Evolutionary conservation across 768 basidiomycete species (phyloP).

Genomic region (Pulveroboletus sp.): DNA sequence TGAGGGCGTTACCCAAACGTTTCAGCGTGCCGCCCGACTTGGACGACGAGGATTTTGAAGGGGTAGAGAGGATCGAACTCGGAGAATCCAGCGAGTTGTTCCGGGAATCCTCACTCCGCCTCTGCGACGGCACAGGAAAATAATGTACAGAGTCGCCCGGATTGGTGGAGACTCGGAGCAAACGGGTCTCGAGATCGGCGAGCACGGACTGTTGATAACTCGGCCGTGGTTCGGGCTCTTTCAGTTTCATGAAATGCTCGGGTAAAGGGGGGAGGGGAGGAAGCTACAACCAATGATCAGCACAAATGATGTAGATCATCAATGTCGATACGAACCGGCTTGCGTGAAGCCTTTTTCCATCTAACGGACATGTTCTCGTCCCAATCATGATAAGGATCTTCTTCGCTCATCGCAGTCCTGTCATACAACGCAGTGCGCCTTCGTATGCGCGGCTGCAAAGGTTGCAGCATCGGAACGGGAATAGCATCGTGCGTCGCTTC

Average conservation of each 20-base stretch:
- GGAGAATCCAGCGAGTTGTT: conserved; percentile 29
- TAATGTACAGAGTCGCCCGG: conserved; percentile 32
- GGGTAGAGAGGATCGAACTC: conserved; percentile 23
- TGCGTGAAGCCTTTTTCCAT: conserved; percentile 3
- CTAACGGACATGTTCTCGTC: conserved; percentile 34
- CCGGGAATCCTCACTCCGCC: conserved; percentile 26
- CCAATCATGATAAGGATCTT: conserved; percentile 35
- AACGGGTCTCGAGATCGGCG: conserved; percentile 29
- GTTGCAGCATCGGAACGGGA: conserved; percentile 28
- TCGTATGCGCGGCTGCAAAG: conserved; percentile 33
- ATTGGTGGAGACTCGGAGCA: conserved; percentile 25
- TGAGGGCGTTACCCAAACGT: conserved; percentile 19
- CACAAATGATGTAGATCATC: neutral
- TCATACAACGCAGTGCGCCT: conserved; percentile 26
- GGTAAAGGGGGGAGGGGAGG: conserved; percentile 29
- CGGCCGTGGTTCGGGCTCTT: conserved; percentile 12
- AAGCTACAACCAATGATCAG: conserved; percentile 14
- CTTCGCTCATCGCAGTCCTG: conserved; percentile 33
- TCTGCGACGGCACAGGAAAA: conserved; percentile 32
- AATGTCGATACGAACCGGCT: conserved; percentile 19
- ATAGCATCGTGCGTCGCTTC: conserved; percentile 35
- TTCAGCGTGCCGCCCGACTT: conserved; percentile 22
- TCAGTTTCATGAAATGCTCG: conserved; percentile 20
- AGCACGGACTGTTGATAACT: conserved; percentile 31
- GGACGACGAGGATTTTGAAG: conserved; percentile 17